Percentiles rank a stretch among this genome's conserved stretches.
Conservation (phyloP, 306 rosid genomes). For the Argentina anserina region DNA sequence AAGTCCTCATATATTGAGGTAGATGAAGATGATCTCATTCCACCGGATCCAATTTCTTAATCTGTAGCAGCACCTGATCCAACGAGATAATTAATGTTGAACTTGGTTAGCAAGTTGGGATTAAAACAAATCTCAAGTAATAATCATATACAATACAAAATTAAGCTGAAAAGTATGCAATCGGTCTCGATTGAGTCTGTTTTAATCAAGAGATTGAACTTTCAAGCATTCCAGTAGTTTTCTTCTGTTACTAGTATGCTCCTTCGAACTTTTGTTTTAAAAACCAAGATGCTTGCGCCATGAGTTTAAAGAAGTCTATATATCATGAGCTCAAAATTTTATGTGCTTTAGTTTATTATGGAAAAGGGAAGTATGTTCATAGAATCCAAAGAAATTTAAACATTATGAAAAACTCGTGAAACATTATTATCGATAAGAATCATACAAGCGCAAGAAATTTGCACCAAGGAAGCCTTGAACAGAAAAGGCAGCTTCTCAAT, state of each 20-base stretch:
- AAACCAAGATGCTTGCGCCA: background rate
- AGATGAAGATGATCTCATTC: background rate
- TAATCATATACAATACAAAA: background rate
- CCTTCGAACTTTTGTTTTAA: background rate
- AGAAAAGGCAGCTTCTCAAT: conserved; percentile 57
- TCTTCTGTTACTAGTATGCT: background rate
- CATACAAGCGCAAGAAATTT: conserved; percentile 31
- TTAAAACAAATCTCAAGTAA: background rate
- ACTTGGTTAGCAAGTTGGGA: background rate
- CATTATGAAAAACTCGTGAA: background rate
- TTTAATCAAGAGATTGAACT: background rate
- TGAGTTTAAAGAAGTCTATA: background rate
- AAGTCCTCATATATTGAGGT: background rate
- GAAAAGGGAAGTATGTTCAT: background rate
- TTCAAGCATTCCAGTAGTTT: background rate
- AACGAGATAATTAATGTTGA: background rate
- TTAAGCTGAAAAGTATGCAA: background rate
- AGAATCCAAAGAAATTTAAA: background rate
- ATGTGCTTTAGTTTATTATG: background rate
- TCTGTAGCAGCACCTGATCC: background rate
- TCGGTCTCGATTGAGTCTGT: background rate
- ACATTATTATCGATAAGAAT: background rate
- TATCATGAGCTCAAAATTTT: no score
- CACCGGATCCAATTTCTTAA: background rate
- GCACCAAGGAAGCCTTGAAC: conserved; percentile 41